Evolutionary conservation across 2,329 filamentous ascomycete species (phyloP).

Genomic region (Diaporthe batatas): DNA sequence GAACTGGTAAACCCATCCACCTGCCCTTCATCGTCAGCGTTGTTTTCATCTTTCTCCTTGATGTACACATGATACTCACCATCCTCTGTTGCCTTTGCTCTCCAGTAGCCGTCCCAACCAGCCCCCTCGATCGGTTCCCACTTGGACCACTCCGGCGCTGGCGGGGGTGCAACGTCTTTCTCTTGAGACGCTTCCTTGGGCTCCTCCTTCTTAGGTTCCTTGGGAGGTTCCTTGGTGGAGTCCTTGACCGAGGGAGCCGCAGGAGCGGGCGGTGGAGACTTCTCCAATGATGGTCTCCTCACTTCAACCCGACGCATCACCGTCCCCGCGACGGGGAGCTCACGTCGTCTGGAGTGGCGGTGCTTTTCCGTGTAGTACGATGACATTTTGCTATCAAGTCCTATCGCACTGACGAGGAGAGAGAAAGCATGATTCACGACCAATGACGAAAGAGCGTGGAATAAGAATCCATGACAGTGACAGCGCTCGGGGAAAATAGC

Average conservation of each 20-base stretch:
- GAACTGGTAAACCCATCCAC: slow-evolving; percentile 39
- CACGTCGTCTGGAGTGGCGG: slow-evolving; percentile 17
- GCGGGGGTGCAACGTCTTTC: neutral
- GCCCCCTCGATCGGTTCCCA: slow-evolving; percentile 32
- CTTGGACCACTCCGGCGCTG: slow-evolving; percentile 34
- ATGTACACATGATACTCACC: neutral
- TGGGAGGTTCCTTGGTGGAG: neutral
- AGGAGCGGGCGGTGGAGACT: slow-evolving; percentile 9
- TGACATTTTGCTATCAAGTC: slow-evolving; percentile 19
- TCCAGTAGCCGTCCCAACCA: slow-evolving; percentile 40
- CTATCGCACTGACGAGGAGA: slow-evolving; percentile 5
- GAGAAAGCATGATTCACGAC: neutral
- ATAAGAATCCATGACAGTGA: neutral
- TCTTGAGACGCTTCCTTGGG: slow-evolving; percentile 21
- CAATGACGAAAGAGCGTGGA: neutral
- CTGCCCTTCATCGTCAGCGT: slow-evolving; percentile 17
- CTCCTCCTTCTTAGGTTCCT: slow-evolving; percentile 22
- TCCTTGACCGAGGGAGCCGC: slow-evolving; percentile 18
- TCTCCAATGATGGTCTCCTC: slow-evolving; percentile 5
- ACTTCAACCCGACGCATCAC: neutral
- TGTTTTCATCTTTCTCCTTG: neutral
- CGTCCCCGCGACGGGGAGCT: neutral
- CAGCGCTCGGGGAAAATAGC: neutral
- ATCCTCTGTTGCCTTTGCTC: slow-evolving; percentile 26
- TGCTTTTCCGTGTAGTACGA: slow-evolving; percentile 36